Base-by-base conservation (phyloP, 192 early-diverging fungal species). In the Podochytrium sp. region DNA sequence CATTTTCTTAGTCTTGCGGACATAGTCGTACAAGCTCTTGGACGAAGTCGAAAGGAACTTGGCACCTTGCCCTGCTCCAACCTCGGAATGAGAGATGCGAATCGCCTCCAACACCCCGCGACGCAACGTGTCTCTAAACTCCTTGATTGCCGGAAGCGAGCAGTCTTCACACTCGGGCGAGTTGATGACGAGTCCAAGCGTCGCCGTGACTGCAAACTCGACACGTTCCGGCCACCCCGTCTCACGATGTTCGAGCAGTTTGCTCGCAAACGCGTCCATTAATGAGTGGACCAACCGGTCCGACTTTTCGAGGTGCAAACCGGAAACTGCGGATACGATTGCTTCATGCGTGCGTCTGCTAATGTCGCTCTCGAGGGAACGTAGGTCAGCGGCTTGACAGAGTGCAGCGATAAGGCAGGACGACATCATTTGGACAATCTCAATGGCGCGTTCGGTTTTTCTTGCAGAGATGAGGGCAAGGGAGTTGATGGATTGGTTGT, bases 351-450 rank as follows among this genome's bases (percentile, higher is more conserved):
- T 27, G 29, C 55, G 20, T 30, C 1, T 0, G 14, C 29, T 57
- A 27, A 65, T 65, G 37, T 12, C n/a, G 16, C 20, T 14, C 29
- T 65, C 63, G 14, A 65, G 12, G 2, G 63, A 18, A 50, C 63
- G 63, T 1, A 65, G 25, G 39, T 65, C 63, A 2, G 63, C 63
- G 30, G 42, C 63, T 51, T 65, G 63, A 37, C 63, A 65, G n/a
- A 65, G 34, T 2, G 63, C 14, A 12, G 20, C 18, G 1, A 65
- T 2, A 12, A 42, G 29, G 63, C 63, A 65, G 20, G 42, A 50
- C 2, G 39, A 12, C 63, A 65, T 65, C 63, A 65, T 65, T 37
- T 65, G 63, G 23, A 65, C 14, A 12, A 65, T 33, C 39, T 65
- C 34, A 23, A 65, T 37, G n/a, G 63, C 34, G 12, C 29, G 16